Conservation (phyloP, 1,284 basidiomycete genomes). For the Cutaneotrichosporon dermatis region DNA sequence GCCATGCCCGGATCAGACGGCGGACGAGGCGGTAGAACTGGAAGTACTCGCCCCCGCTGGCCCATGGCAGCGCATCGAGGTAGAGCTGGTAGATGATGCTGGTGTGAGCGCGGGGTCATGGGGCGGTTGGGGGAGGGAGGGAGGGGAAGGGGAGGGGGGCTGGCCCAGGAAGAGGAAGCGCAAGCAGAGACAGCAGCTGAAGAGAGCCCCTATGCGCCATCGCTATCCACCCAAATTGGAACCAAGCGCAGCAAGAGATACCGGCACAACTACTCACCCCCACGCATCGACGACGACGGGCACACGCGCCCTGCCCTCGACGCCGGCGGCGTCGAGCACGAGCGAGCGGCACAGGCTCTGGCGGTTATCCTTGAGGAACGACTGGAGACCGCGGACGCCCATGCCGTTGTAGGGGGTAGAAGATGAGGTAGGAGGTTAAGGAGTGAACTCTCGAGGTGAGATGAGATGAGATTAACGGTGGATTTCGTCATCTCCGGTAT, state of each 20-base stretch:
- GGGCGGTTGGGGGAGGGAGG: no score
- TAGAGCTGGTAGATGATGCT: constrained; percentile 77
- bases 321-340: constrained; percentile 41
- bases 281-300: constrained; percentile 74
- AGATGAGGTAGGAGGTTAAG: no score
- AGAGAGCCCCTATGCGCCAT: no score
- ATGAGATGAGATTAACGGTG: no score
- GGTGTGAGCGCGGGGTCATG: no score
- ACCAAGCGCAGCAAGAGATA: no score
- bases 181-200: no score
- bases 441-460: no score
- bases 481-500: no score
- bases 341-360: constrained; percentile 58
- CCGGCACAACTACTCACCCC: constrained; percentile 61
- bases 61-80: constrained; percentile 66
- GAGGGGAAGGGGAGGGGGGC: neutral
- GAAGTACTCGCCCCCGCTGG: constrained; percentile 76
- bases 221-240: no score
- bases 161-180: no score
- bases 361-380: constrained; percentile 69
- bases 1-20: constrained; percentile 63
- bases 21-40: constrained; percentile 57
- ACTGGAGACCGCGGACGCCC: constrained; percentile 76
- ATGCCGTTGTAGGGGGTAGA: constrained; percentile 47
- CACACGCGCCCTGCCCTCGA: constrained; percentile 17